These are phyloP conservation scores for Trichoderma gracile DNA, from an alignment of 2,329 filamentous ascomycete species.

Conservation along the genomic window DNA sequence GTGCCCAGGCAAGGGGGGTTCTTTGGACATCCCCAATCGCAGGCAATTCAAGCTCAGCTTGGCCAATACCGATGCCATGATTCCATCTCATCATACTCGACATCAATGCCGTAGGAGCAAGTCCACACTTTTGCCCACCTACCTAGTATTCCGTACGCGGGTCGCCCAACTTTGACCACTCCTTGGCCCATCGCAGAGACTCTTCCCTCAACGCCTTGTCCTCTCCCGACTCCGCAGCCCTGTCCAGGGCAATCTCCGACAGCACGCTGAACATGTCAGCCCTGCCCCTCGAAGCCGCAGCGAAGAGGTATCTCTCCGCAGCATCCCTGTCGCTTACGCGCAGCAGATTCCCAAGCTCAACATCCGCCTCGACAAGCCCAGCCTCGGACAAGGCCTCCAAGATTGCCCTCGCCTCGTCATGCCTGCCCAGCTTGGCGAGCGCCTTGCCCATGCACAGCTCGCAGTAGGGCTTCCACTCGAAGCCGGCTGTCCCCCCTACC, in stretches of 20 bases:
- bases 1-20: too few species aligned
- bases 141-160: conserved; percentile 29
- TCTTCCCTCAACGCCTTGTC: conserved; percentile 28
- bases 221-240: conserved; percentile 27
- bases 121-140: not conserved
- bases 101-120: not conserved
- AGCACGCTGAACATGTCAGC: conserved; percentile 34
- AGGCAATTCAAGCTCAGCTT: not conserved
- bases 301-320: conserved; percentile 34
- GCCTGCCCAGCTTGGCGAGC: conserved; percentile 30
- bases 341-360: conserved; percentile 35
- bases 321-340: conserved; percentile 29
- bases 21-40: not conserved
- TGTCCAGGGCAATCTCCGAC: conserved; percentile 36
- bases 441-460: conserved; percentile 34
- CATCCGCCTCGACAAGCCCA: conserved; percentile 33
- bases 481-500: conserved; percentile 26
- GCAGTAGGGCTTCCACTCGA: conserved; percentile 36
- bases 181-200: conserved; percentile 37
- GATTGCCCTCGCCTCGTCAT: conserved; percentile 31
- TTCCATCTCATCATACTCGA: not conserved
- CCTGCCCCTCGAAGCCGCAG: conserved; percentile 33
- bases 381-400: conserved; percentile 31
- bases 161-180: conserved; percentile 40
- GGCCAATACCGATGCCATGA: not conserved